Evolutionary conservation across 2,329 filamentous ascomycete genomes (phyloP), one percentile per base, ranked within the genome.

Genomic region (Nannizziopsis barbatae): DNA sequence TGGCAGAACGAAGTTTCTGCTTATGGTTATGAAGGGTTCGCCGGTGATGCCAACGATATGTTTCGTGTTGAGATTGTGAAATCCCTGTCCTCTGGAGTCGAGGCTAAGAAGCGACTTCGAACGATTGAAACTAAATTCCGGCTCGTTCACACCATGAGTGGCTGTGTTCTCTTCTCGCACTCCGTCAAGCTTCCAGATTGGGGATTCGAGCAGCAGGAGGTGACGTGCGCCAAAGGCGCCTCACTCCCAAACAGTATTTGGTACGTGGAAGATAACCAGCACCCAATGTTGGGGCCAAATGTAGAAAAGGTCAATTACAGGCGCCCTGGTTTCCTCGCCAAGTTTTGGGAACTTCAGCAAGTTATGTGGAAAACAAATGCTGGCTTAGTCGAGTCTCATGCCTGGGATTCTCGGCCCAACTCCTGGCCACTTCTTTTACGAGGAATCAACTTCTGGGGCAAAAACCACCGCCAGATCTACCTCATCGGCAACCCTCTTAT

Each of bases 311-410:
- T 95, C 68, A 98, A 96, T 71, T 98, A 98, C 70, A 80, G 79
- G 60, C 83, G 89, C 58, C 92, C 90, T 11, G 88, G 90, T 22
- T 98, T 98, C 78, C 82, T 98, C 53, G 87, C 86, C 61, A 98
- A 98, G 67, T 98, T 98, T 73, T 88, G 84, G 80, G 92, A 98
- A 70, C 76, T 98, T 39, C 89, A 98, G 64, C 83, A 85, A 67
- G 92, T 98, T 55, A 98, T 98, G 92, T 98, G 92, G 92, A 88
- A 78, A 60, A 98, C 92, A 32, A 98, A 98, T 63, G 92, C 92
- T 30, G 92, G 92, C 38, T 79, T 98, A 42, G 86, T 92, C 20
- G 92, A 98, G 61, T 95, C 89, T 14, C 92, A 98, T 63, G 87
- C 89, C 45, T 98, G 93, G 92, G 92, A 98, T 65, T 96, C 92